These are phyloP conservation scores for Pilaira anomala DNA, from an alignment of 192 early-diverging fungal species.

Conservation along the genomic window DNA sequence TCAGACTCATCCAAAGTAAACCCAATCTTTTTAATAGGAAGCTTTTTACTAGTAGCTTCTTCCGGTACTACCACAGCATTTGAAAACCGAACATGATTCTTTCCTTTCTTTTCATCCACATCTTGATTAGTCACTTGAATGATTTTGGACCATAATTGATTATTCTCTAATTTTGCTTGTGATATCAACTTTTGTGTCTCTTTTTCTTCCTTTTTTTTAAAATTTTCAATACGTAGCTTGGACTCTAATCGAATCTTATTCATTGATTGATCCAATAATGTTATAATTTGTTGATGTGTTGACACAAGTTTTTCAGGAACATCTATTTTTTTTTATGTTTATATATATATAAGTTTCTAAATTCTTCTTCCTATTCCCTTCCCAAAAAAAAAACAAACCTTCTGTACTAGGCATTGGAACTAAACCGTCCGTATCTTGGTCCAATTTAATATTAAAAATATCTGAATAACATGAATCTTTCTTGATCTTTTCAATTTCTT, in stretches of 20 bases:
- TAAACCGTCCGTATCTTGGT: not conserved
- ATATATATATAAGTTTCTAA: too few relatives aligned
- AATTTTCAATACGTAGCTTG: constrained; percentile 17
- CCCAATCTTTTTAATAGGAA: not conserved
- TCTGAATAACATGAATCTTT: not conserved
- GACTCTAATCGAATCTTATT: constrained; percentile 19
- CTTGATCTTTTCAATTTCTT: not conserved
- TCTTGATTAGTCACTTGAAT: not conserved
- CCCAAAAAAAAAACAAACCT: not conserved
- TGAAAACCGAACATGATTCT: not conserved
- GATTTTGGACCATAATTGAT: constrained; percentile 6
- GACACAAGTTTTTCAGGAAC: constrained; percentile 11
- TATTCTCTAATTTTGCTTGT: constrained; percentile 12
- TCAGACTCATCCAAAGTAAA: constrained; percentile 1
- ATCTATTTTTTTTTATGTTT: not conserved
- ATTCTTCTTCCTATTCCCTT: too few relatives aligned
- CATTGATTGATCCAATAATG: constrained; percentile 1
- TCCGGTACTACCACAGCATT: too few relatives aligned
- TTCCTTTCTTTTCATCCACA: not conserved
- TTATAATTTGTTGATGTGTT: constrained; percentile 9
- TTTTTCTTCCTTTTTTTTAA: constrained; percentile 2
- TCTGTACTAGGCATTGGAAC: not conserved
- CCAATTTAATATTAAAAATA: constrained; percentile 5
- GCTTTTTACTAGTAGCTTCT: too few relatives aligned
- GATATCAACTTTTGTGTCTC: not conserved